A percentile compares a stretch with the other conserved stretches of the same genome.
phyloP scores from a whole-genome alignment of 2,329 filamentous ascomycete genomes.

The Metarhizium humberi region DNA sequence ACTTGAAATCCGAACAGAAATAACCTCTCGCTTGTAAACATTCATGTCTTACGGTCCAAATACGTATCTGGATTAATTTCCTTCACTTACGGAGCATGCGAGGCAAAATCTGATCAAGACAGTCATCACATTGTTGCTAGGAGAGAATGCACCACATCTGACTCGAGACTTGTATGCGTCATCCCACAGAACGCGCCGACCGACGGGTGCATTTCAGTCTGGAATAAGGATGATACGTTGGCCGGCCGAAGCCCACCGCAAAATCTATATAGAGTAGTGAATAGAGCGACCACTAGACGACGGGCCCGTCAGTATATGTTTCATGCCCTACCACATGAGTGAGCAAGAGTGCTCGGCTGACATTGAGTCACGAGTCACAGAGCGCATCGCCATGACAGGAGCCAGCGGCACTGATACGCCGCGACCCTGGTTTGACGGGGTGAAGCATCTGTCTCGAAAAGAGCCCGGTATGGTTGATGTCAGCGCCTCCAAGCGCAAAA shows the following conservation, averaged over 20 bases:
- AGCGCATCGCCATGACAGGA: slow-evolving; percentile 37
- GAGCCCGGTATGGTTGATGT: slow-evolving; percentile 30
- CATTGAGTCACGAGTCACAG: neutral
- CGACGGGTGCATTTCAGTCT: slow-evolving; percentile 31
- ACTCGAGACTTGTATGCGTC: slow-evolving; percentile 6
- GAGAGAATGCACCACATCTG: neutral
- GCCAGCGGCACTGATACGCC: slow-evolving; percentile 34
- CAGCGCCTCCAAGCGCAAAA: slow-evolving; percentile 21
- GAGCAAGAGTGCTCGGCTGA: neutral
- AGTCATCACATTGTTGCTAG: slow-evolving; percentile 11
- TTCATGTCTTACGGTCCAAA: slow-evolving; percentile 12
- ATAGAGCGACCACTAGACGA: slow-evolving; percentile 8
- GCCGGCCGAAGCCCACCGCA: slow-evolving; percentile 26
- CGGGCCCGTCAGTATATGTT: neutral
- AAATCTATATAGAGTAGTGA: slow-evolving; percentile 10
- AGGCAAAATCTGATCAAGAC: slow-evolving; percentile 8
- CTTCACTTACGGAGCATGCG: slow-evolving; percentile 13
- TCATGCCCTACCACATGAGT: neutral
- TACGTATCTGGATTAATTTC: slow-evolving; percentile 8
- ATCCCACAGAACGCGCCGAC: slow-evolving; percentile 13
- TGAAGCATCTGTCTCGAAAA: slow-evolving; percentile 46
- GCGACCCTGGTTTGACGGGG: slow-evolving; percentile 59
- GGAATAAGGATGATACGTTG: slow-evolving; percentile 19
- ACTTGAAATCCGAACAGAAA: slow-evolving; percentile 24
- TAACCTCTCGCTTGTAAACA: slow-evolving; percentile 23